Conservation (phyloP, 768 basidiomycete genomes). For the Auriculariales sp. region DNA sequence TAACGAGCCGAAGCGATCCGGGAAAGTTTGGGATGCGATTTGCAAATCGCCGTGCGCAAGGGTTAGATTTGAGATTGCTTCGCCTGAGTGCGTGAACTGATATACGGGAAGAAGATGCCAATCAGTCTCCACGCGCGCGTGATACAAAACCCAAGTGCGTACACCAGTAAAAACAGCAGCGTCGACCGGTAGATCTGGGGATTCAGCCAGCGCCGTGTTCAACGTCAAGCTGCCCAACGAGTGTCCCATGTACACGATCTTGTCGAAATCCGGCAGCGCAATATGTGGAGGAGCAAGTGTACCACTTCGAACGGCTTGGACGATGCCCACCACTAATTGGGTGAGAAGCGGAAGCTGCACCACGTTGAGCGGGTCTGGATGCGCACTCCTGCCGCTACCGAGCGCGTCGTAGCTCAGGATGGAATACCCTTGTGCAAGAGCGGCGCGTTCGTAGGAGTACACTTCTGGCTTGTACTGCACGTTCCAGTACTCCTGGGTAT, state of each 20-base stretch:
- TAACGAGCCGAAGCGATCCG: neutral
- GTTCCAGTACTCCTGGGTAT: neutral
- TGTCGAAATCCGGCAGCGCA: neutral
- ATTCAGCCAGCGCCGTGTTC: neutral
- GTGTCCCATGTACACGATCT: neutral
- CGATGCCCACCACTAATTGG: neutral
- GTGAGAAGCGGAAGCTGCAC: neutral
- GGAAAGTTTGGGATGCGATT: neutral
- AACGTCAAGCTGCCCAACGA: neutral
- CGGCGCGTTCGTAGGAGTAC: neutral
- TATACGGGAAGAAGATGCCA: neutral
- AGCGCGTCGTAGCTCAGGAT: neutral
- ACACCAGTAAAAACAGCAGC: neutral
- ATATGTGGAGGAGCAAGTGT: neutral
- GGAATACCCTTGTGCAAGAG: neutral
- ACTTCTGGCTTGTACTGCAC: neutral
- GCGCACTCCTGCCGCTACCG: neutral
- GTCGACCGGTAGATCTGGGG: neutral
- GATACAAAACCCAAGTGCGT: too few species aligned
- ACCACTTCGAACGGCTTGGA: neutral
- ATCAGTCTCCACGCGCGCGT: too few species aligned
- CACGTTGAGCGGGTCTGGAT: neutral
- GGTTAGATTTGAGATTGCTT: too few species aligned
- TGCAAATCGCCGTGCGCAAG: neutral
- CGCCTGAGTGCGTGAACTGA: neutral